Base-by-base conservation (phyloP, 441 rosid species). In the Manihot esculenta region DNA sequence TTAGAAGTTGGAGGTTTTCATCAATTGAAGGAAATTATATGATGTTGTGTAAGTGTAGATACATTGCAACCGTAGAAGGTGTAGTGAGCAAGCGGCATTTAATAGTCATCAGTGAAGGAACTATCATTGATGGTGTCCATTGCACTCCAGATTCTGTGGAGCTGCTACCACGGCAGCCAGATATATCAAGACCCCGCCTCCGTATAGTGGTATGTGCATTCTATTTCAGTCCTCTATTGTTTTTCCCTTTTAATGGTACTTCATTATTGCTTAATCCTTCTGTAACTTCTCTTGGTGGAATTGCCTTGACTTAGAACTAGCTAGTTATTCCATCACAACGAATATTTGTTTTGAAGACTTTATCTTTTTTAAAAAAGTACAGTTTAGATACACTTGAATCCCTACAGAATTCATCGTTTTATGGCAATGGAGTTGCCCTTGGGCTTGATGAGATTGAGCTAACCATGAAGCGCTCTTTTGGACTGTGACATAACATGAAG, bases 141-240 rank as follows among this genome's bases (percentile, higher is more conserved):
- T 91, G 97, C 79, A 81, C 81, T 62, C 99, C 99, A 35, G 99
- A 91, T 74, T 86, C 83, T 64, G 95, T 94, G 71, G 99, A 91
- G 86, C 66, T 91, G 76, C 82, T 94, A 75, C 95, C 96, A 12
- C 78, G 72, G 63, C 95, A 94, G 73, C 87, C 90, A 68, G 90
- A 88, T 76, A 74, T 77, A 62, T 73, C 88, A 48, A 86, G 90
- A 82, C 85, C 77, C 73, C 88, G 97, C 41, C 82, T 94, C 72
- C 93, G 96, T 60, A 84, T 94, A 49, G 94, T 94, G 97, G 97
- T 94, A 85, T 33, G 41, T 75, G 3, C 70, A 2, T 41, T 17
- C n/a, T 61, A 45, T 51, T 64, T 18, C 35, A 26, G 48, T 30
- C 63, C 15, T 10, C 50, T 18, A 56, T 48, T 33, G 12, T 70